Base-by-base conservation (phyloP, 1,284 basidiomycete species). In the Ceratobasidium sp. region DNA sequence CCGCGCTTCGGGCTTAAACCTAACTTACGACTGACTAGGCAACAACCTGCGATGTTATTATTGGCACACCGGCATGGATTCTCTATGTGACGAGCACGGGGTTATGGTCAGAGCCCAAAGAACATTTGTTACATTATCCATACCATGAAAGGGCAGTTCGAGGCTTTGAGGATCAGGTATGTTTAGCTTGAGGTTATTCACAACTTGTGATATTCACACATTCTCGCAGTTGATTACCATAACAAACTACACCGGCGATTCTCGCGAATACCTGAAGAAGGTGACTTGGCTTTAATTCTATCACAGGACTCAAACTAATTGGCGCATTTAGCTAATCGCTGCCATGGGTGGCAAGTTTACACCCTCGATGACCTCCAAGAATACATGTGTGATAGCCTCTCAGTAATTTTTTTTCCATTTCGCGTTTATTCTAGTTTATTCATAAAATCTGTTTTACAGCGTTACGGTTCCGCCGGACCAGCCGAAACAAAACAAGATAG, bases 231-330 rank as follows among this genome's bases (percentile, higher is more conserved):
- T 88, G 75, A 90, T 96, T 75, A 94, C 95, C 0, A 85, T 96
- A 0, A 94, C 94, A 0, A 96, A 95, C 80, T 96, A 96, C 80
- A 92, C 92, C 0, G 94, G 94, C 1, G 88, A 90, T 63, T 86
- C 91, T 1, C 86, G 95, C 5, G 92, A 95, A 68, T 96, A 96
- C 80, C 84, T 97, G 65, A 95, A 94, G 83, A 90, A 89, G 56
- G 68, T 61, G 13, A 27, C 46, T 2, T 7, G 1, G 27, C 11
- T 31, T 31, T 6, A 31, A n/a, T 56, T 22, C 11, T 11, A 8
- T 29, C 19, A 14, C 4, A 29, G 29, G 11, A 31, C 53, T 9
- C 19, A 9, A n/a, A 3, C 46, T 61, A 49, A 59, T 46, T 37
- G 6, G 13, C 8, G 43, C n/a, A 19, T 43, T 9, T 31, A 72